Evolutionary conservation across 176 grass and related monocot species (phyloP).

Genomic region (Musa schizocarpa): DNA sequence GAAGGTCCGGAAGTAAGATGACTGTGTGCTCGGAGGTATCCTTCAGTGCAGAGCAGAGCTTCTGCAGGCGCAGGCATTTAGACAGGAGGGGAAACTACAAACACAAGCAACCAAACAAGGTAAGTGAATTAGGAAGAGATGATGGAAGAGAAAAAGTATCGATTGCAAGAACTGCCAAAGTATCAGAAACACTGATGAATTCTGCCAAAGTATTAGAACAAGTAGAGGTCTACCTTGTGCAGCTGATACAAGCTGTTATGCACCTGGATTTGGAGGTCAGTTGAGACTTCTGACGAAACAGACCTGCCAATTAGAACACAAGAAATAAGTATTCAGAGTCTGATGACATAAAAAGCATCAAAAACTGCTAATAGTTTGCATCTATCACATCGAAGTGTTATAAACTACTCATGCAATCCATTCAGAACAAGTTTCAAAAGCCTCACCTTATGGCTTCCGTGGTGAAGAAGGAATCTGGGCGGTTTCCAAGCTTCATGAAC

Average conservation of each 20-base stretch:
- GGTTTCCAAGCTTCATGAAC: constrained; percentile 26
- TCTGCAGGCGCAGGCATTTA: constrained; percentile 73
- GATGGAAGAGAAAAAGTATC: not conserved
- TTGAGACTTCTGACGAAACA: constrained; percentile 78
- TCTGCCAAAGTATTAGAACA: not conserved
- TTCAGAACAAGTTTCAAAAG: too few relatives aligned
- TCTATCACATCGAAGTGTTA: too few relatives aligned
- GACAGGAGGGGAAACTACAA: constrained; percentile 83
- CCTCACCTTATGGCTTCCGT: constrained; percentile 17
- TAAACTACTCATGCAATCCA: too few relatives aligned
- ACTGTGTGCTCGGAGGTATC: constrained; percentile 1
- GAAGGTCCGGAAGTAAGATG: constrained; percentile 51
- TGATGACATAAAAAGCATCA: too few relatives aligned
- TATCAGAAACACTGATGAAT: too few relatives aligned
- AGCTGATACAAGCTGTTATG: constrained; percentile 57
- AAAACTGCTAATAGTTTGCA: too few relatives aligned
- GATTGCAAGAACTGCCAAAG: too few relatives aligned
- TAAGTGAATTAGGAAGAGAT: not conserved
- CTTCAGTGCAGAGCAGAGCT: constrained; percentile 39
- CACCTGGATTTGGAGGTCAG: constrained; percentile 88
- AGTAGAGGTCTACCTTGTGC: constrained; percentile 54
- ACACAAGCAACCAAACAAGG: not conserved
- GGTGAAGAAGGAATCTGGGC: constrained; percentile 22
- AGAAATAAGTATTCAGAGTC: too few relatives aligned
- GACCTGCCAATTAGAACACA: constrained; percentile 35